These are phyloP conservation scores for Amaranthus hypochondriacus DNA, from an alignment of 148 eudicot species.

Conservation along the genomic window DNA sequence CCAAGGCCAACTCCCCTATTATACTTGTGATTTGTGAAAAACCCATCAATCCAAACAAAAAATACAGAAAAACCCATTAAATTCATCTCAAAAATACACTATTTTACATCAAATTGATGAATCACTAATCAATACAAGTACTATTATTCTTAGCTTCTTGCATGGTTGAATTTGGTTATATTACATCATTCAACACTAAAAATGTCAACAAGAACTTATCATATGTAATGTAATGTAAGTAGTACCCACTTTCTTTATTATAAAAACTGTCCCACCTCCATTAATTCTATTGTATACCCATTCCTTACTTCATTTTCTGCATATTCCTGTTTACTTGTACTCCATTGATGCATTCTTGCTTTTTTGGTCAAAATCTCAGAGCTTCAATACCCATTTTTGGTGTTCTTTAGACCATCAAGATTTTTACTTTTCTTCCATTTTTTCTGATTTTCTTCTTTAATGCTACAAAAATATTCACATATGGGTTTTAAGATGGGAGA, in stretches of 20 bases:
- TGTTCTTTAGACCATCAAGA: background rate
- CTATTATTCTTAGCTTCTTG: background rate
- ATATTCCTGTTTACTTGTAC: background rate
- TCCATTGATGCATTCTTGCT: slow-evolving; percentile 3
- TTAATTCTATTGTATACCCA: background rate
- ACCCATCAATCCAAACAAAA: background rate
- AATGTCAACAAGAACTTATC: slow-evolving; percentile 1
- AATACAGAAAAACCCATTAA: background rate
- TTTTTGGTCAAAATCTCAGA: background rate
- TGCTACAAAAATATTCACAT: background rate
- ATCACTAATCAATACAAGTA: background rate
- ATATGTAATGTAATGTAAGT: background rate
- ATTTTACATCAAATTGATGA: background rate
- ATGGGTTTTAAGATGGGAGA: background rate
- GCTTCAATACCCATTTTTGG: background rate
- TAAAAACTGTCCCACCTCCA: background rate
- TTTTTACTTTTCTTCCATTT: background rate
- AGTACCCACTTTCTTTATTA: no score
- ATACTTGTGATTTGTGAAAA: slow-evolving; percentile 5
- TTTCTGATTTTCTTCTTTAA: background rate
- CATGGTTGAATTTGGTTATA: background rate
- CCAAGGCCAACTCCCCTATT: background rate
- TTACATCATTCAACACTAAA: background rate
- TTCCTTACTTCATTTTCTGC: background rate
- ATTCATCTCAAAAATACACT: background rate